Evolutionary conservation across 768 basidiomycete species (phyloP), one percentile per base, ranked within the genome.

Genomic region (Pleurotus tuber-regium): DNA sequence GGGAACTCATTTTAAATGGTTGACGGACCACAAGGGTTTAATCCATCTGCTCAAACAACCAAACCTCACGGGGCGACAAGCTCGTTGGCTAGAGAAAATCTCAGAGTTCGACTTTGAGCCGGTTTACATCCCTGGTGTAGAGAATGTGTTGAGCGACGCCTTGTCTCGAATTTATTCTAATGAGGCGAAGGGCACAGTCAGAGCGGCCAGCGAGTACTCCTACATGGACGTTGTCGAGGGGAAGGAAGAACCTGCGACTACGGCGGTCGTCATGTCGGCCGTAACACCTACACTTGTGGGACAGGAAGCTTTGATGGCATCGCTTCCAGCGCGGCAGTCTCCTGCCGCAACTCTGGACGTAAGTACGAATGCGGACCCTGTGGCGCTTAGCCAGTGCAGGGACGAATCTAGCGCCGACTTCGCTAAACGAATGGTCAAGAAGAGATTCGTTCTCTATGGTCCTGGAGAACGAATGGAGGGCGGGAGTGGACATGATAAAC

Each of bases 121-220:
- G 2, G 19, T 28, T 1, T 60, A 60, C 40, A 30, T 60, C 0
- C 59, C 57, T 2, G 59, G 59, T 2, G 29, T 28, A 3, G 47
- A 55, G 18, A 60, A 60, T 41, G 52, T 57, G 1, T 51, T 63
- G 1, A 63, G 69, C 0, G 69, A 75, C 49, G 61, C 69, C 0
- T 52, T 75, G 4, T 73, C 70, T 0, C 53, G 63, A 0, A 35
- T 63, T 2, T 61, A 59, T 29, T 50, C 57, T 1, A 52, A 55
- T 25, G 46, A 54, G 19, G 18, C 29, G 6, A 41, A 52, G 9
- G 59, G 61, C 0, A 57, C 52, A 0, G 51, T 59, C 7, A 8
- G 57, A 4, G 43, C 59, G 1, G 8, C 23, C 1, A 57, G 53
- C 30, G 59, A 62, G 31, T 58, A 60, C 25, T 57, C 53, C 1